Conservation (phyloP, 2,329 filamentous ascomycete genomes). For the Pseudogymnoascus sp. region DNA sequence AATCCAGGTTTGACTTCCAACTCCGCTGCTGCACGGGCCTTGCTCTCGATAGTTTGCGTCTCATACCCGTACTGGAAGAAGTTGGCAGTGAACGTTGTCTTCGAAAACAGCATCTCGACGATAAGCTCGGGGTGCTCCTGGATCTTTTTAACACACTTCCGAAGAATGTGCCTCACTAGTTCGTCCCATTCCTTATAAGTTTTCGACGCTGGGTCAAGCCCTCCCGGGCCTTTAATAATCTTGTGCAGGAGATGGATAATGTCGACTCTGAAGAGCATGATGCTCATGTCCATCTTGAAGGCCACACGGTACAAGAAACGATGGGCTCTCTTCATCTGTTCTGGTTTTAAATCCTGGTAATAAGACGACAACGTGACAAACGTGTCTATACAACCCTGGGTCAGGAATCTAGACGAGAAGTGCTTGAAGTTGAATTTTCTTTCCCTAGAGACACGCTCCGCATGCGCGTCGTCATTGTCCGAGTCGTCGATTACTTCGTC, state of each 20-base stretch:
- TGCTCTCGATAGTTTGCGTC: constrained; percentile 60
- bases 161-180: constrained; percentile 73
- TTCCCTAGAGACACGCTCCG: constrained; percentile 65
- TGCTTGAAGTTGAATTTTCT: constrained; percentile 89
- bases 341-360: constrained; percentile 69
- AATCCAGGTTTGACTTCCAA: constrained; percentile 71
- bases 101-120: constrained; percentile 91
- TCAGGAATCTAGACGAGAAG: constrained; percentile 73
- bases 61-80: constrained; percentile 90
- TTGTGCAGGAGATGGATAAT: constrained; percentile 81
- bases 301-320: constrained; percentile 89
- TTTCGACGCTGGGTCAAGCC: constrained; percentile 57
- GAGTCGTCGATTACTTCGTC: constrained; percentile 54
- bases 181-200: constrained; percentile 87
- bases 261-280: constrained; percentile 84
- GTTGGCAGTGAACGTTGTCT: constrained; percentile 72
- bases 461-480: constrained; percentile 66
- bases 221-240: constrained; percentile 83
- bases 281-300: constrained; percentile 87
- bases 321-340: constrained; percentile 84
- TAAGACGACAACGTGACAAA: constrained; percentile 73
- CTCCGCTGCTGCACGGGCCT: constrained; percentile 65
- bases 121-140: constrained; percentile 77
- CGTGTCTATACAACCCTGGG: constrained; percentile 79
- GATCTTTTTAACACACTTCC: constrained; percentile 74